phyloP scores from a whole-genome alignment of 179 eudicot species.

The Carnegiea gigantea region DNA sequence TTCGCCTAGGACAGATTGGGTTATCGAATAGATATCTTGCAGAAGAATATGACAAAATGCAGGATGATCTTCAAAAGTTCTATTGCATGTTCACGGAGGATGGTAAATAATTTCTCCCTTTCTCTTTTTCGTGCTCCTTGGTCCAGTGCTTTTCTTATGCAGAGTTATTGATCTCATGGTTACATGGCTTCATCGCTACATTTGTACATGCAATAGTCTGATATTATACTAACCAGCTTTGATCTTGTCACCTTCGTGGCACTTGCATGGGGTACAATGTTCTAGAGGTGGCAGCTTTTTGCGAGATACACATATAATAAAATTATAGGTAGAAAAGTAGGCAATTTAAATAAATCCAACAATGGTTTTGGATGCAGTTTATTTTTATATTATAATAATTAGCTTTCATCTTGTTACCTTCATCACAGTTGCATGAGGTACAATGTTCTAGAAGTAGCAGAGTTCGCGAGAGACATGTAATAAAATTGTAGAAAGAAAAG shows the following conservation, averaged over 20 bases:
- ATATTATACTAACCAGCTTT: neutral
- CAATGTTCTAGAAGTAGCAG: too few species aligned
- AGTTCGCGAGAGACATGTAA: too few species aligned
- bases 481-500: too few species aligned
- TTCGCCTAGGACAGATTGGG: constrained; percentile 70
- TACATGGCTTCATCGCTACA: neutral
- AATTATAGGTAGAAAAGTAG: neutral
- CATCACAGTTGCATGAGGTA: neutral
- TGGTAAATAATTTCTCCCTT: constrained; percentile 32
- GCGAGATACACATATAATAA: neutral
- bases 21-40: constrained; percentile 42
- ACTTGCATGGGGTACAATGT: neutral
- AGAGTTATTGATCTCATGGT: neutral
- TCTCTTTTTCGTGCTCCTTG: neutral
- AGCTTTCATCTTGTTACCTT: neutral
- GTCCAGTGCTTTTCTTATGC: neutral
- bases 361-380: neutral
- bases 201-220: neutral
- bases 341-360: neutral
- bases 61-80: constrained; percentile 48
- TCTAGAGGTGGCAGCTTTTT: neutral
- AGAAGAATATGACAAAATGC: constrained; percentile 69
- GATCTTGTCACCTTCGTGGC: neutral
- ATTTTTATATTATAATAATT: neutral
- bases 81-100: constrained; percentile 46